Base-by-base conservation (phyloP, 768 basidiomycete species). In the Tricholoma hemisulphureum region DNA sequence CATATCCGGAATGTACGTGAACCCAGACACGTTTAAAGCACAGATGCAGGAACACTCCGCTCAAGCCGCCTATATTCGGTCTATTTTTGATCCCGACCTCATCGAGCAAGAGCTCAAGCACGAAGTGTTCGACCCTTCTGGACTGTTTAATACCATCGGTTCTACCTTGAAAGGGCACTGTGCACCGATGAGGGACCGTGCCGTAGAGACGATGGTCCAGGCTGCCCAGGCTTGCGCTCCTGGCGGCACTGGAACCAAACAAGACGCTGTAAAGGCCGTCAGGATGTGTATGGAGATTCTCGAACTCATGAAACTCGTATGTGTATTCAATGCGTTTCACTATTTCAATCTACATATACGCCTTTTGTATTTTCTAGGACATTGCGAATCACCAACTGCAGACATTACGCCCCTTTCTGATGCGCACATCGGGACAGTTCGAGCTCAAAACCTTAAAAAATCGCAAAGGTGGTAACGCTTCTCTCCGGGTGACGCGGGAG, bases 311-410 rank as follows among this genome's bases (percentile, higher is more conserved):
- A 95, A 95, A 79, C 80, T 97, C 66, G 94, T 91, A 51, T 54
- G 45, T 56, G 21, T 14, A 51, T 14, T 32, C 23, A 24, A 6
- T 37, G 28, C 31, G 55, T 67, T 45, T 49, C 37, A 49, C 56
- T 32, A 62, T 69, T 37, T 66, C 63, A 59, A 62, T n/a, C n/a
- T n/a, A 48, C 52, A 59, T 37, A 61, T 59, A 28, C 31, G 39
- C 34, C 51, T 61, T 55, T 50, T 60, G 60, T 26, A n/a, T n/a
- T n/a, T 24, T 67, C 39, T 66, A 96, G 94, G 95, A 97, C 71
- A 95, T 97, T 60, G 95, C 95, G 24, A 97, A 97, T 70, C 95
- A 96, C 74, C 95, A 96, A 74, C 83, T 97, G 29, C 89, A 93
- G 67, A 88, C 91, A 29, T 80, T 95, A n/a, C 87, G 94, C 51